Evolutionary conservation across 768 basidiomycete species (phyloP).

Genomic region (Psilocybe tampanensis): DNA sequence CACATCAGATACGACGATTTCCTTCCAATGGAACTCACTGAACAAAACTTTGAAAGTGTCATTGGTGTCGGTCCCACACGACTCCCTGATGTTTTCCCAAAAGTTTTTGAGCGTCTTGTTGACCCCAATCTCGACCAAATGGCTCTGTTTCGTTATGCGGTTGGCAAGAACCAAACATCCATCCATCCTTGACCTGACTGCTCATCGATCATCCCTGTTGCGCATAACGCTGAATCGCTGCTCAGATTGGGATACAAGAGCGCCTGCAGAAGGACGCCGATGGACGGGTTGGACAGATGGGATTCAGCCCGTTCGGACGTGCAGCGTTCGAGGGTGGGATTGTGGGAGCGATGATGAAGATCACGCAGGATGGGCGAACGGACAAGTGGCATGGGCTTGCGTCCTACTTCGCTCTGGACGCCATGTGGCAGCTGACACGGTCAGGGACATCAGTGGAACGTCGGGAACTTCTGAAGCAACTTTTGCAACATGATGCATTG

Average conservation of each 20-base stretch:
- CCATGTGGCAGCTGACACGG: slow-evolving; percentile 21
- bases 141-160: slow-evolving; percentile 20
- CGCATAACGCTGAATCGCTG: not conserved
- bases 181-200: not conserved
- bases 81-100: slow-evolving; percentile 15
- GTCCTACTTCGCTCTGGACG: slow-evolving; percentile 23
- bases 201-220: not conserved
- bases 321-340: slow-evolving; percentile 28
- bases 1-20: not conserved
- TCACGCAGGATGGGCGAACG: slow-evolving; percentile 21
- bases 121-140: slow-evolving; percentile 23
- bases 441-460: slow-evolving; percentile 22
- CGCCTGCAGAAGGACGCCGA: not conserved
- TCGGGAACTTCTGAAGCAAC: slow-evolving; percentile 21
- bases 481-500: slow-evolving; percentile 22
- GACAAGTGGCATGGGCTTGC: slow-evolving; percentile 18
- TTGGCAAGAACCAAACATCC: not conserved
- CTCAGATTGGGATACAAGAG: not conserved
- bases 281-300: slow-evolving; percentile 6
- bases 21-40: slow-evolving; percentile 15
- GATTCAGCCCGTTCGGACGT: slow-evolving; percentile 24
- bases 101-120: slow-evolving; percentile 23
- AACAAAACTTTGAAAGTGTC: slow-evolving; percentile 19
- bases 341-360: slow-evolving; percentile 25
- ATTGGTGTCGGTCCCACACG: slow-evolving; percentile 15